These are phyloP conservation scores for Blepharisma stoltei DNA, from an alignment of 73 alveolate species.

Conservation along the genomic window DNA sequence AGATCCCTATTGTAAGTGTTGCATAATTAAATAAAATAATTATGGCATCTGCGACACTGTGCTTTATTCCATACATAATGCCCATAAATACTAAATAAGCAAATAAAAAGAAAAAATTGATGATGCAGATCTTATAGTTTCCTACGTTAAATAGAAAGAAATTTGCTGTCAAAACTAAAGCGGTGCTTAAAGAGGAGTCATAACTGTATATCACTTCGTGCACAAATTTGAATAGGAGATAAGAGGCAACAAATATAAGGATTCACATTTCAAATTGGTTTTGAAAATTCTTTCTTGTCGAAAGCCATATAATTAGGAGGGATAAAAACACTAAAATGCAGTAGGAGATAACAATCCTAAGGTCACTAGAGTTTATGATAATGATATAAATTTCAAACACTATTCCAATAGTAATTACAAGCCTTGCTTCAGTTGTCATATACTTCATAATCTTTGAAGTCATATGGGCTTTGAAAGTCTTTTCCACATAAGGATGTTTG, in stretches of 20 bases:
- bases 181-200: slow-evolving; percentile 22
- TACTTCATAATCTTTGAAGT: neutral
- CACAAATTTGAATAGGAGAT: neutral
- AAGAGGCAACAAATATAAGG: too few relatives aligned
- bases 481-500: slow-evolving; percentile 22
- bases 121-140: neutral
- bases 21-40: neutral
- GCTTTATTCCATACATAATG: too few relatives aligned
- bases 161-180: slow-evolving; percentile 1
- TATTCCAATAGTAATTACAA: too few relatives aligned
- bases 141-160: neutral
- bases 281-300: too few relatives aligned
- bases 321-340: too few relatives aligned
- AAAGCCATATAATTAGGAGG: too few relatives aligned
- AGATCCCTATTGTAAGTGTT: neutral
- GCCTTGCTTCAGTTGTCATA: neutral
- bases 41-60: neutral
- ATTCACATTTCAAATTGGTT: too few relatives aligned
- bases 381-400: too few relatives aligned
- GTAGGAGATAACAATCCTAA: too few relatives aligned
- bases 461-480: neutral
- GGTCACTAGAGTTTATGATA: too few relatives aligned
- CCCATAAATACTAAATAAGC: neutral
- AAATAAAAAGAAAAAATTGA: neutral
- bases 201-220: neutral